These are phyloP conservation scores for Sarocladium oryzae DNA, from an alignment of 2,329 filamentous ascomycete species.

Conservation along the genomic window DNA sequence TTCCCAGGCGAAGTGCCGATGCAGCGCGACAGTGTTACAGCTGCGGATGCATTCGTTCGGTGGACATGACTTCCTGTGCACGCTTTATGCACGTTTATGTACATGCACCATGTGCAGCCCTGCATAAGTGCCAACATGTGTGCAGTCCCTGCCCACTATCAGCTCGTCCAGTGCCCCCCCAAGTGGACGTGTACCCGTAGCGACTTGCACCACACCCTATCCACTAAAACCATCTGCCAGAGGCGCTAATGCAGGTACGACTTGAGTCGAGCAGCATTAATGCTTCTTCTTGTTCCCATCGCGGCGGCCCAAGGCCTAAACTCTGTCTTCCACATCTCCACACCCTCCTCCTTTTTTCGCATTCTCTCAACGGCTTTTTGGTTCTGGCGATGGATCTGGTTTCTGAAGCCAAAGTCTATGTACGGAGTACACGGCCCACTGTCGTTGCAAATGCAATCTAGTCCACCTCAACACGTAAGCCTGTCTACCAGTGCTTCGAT, in stretches of 20 bases:
- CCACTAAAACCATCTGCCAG: not conserved
- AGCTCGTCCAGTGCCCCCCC: not conserved
- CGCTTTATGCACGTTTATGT: not conserved
- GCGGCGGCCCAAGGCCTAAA: not conserved
- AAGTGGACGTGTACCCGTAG: too few relatives aligned
- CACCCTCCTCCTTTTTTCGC: not conserved
- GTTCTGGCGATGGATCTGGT: not conserved
- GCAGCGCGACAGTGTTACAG: too few relatives aligned
- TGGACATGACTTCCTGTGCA: too few relatives aligned
- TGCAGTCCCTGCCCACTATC: not conserved
- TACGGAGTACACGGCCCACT: not conserved
- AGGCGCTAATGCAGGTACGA: constrained; percentile 1
- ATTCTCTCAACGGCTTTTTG: not conserved
- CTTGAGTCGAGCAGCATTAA: not conserved
- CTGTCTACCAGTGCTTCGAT: too few relatives aligned
- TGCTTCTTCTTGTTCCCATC: not conserved
- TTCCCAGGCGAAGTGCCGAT: too few relatives aligned
- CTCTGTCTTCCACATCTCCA: not conserved
- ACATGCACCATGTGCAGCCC: too few relatives aligned
- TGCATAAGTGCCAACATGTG: too few relatives aligned
- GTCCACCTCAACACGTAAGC: not conserved
- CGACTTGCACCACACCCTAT: not conserved
- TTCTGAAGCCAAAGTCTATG: not conserved
- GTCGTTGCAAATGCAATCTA: not conserved
- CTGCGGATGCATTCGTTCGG: too few relatives aligned